Evolutionary conservation across 2,329 filamentous ascomycete species (phyloP).

Genomic region (Fusarium albosuccineum): DNA sequence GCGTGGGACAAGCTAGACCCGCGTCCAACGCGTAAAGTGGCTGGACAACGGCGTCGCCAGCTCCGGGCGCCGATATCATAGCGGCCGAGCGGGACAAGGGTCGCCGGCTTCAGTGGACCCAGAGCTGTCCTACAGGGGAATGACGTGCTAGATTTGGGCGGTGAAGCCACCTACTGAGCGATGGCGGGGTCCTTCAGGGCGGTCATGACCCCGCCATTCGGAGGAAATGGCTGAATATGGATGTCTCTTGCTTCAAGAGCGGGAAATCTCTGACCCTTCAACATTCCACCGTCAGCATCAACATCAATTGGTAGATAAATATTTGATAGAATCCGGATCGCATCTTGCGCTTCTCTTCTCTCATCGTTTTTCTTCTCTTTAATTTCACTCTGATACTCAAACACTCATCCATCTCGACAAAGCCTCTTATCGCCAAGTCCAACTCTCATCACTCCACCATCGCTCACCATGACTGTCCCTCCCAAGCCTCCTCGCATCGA

Average conservation of each 20-base stretch:
- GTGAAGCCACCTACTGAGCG: constrained; percentile 21
- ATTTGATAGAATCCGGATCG: not conserved
- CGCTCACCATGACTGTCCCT: constrained; percentile 45
- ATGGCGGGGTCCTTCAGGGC: constrained; percentile 30
- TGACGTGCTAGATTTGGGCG: constrained; percentile 39
- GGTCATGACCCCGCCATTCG: constrained; percentile 39
- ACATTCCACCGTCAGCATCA: not conserved
- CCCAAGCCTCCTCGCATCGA: constrained; percentile 71
- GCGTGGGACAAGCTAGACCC: constrained; percentile 38
- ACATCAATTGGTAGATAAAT: not conserved
- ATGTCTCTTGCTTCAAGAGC: constrained; percentile 6
- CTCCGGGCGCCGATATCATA: not conserved
- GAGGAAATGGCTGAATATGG: constrained; percentile 1
- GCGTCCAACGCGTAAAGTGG: constrained; percentile 47
- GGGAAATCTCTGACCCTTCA: constrained; percentile 30
- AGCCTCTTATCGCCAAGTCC: constrained; percentile 9
- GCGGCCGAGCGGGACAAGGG: constrained; percentile 8
- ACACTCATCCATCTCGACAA: not conserved
- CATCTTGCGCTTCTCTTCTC: not conserved
- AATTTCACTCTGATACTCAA: not conserved
- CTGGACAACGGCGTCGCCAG: constrained; percentile 25
- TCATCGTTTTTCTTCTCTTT: not conserved
- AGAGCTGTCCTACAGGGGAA: constrained; percentile 12
- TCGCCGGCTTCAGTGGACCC: constrained; percentile 12
- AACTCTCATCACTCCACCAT: constrained; percentile 7